Evolutionary conservation across 2,329 filamentous ascomycete genomes (phyloP), one percentile per base, ranked within the genome.

Genomic region (Thelonectria discophora): DNA sequence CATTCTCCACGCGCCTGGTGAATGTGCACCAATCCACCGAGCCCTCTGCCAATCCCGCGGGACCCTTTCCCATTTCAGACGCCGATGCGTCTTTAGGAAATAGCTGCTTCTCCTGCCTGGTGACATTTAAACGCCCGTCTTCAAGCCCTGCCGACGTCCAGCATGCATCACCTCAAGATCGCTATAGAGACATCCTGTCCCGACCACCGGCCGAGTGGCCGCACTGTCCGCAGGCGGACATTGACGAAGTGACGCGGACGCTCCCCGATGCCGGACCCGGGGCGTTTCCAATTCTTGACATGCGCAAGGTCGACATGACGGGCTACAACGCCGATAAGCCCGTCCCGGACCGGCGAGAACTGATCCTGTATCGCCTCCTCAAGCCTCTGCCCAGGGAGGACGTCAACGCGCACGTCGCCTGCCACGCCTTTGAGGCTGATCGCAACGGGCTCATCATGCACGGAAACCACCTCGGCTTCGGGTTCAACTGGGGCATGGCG

Each of bases 251-350:
- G 20, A 73, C 78, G 2, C 69, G 71, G 1, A 53, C 73, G 5
- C 76, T 80, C 13, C 79, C 78, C 2, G 68, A 74, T 43, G 67
- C 75, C 13, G 74, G 77, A 2, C 72, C 77, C 1, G 82, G 82
- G 3, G 72, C 71, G 0, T 86, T 86, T 58, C 84, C 84, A 8
- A 74, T 79, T 0, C 74, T 85, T 3, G 80, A 84, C 49, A 84
- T 86, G 81, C 79, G 79, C 69, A 85, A 85, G 72, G 84, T 86
- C 8, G 83, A 86, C 67, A 81, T 86, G 79, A 64, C 63, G 0
- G 72, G 57, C 0, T 83, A 76, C 63, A 86, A 86, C 65, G 68
- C 71, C 9, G 75, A 64, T 0, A 78, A 76, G 48, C 72, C 78
- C 0, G 60, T 83, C 8, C 72, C 80, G 4, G 82, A 84, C 37